phyloP scores from a whole-genome alignment of 2,329 filamentous ascomycete species.

The Trichoderma cornu-damae region DNA sequence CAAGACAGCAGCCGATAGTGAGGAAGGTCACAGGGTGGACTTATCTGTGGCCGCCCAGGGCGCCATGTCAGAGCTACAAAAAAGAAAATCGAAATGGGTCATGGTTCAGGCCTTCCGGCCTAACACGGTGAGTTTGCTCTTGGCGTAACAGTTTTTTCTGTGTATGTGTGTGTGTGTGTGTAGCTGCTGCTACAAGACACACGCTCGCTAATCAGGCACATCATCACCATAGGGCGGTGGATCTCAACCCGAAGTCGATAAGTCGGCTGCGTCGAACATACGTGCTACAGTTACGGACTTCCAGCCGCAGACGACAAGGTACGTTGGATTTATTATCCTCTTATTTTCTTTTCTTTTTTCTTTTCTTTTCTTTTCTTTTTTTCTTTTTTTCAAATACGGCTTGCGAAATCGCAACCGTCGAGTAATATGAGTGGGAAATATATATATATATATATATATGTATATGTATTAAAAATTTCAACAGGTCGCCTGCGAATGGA shows the following conservation, averaged over 20 bases:
- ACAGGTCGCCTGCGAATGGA: conserved; percentile 22
- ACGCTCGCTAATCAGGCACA: conserved; percentile 22
- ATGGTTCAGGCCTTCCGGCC: conserved; percentile 68
- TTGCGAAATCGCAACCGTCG: conserved; percentile 7
- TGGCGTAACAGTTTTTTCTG: no score
- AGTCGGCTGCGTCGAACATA: conserved; percentile 37
- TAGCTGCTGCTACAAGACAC: no score
- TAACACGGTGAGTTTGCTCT: conserved; percentile 47
- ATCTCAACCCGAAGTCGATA: conserved; percentile 30
- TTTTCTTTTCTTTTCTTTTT: no score
- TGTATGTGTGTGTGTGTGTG: no score
- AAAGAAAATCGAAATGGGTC: conserved; percentile 63
- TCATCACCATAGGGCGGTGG: conserved; percentile 26
- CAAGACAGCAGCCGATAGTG: conserved; percentile 44
- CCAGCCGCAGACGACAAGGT: conserved; percentile 48
- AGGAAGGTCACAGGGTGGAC: conserved; percentile 62
- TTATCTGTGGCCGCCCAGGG: conserved; percentile 69
- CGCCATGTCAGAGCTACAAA: conserved; percentile 64
- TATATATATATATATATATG: no score
- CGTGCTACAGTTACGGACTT: conserved; percentile 60
- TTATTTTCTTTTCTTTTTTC: no score
- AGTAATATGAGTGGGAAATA: no score
- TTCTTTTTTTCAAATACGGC: background rate
- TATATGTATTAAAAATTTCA: no score
- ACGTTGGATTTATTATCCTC: conserved; percentile 24